These are phyloP conservation scores for Gracilaria domingensis DNA, from an alignment of 23 red algal species.

Conservation along the genomic window DNA sequence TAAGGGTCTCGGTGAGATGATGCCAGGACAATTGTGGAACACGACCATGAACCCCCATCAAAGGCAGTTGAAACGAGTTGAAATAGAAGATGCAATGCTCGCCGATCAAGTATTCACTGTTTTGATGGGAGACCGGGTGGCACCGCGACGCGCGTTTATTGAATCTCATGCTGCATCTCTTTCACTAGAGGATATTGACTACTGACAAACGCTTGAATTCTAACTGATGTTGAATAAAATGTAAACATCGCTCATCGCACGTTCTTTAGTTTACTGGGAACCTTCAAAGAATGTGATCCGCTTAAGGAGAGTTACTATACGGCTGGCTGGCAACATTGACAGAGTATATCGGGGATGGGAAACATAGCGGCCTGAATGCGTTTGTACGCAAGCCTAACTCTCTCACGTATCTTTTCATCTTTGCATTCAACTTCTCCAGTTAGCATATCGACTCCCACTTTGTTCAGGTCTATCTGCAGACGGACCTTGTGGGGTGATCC, in stretches of 20 bases:
- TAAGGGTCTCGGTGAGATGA: slow-evolving; percentile 99
- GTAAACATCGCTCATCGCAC: not conserved
- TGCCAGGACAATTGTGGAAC: slow-evolving; percentile 92
- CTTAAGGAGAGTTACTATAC: not conserved
- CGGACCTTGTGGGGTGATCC: slow-evolving; percentile 55
- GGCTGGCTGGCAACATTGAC: slow-evolving; percentile 74
- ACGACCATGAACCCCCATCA: slow-evolving; percentile 94
- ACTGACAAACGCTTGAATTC: slow-evolving; percentile 69
- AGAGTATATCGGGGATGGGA: slow-evolving; percentile 96
- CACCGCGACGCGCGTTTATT: slow-evolving; percentile 90
- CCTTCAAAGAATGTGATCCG: not conserved
- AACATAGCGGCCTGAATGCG: slow-evolving; percentile 91
- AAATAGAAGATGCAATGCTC: slow-evolving; percentile 91
- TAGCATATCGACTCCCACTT: slow-evolving; percentile 86
- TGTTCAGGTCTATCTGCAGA: slow-evolving; percentile 74
- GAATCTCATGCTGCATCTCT: slow-evolving; percentile 89
- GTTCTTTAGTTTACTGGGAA: not conserved
- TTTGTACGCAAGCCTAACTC: slow-evolving; percentile 82
- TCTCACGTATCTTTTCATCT: slow-evolving; percentile 64
- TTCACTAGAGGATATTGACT: slow-evolving; percentile 90
- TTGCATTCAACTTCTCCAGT: slow-evolving; percentile 87
- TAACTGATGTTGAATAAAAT: slow-evolving; percentile 3
- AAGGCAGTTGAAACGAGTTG: slow-evolving; percentile 84
- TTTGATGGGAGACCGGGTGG: slow-evolving; percentile 96
- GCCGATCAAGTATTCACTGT: slow-evolving; percentile 91